Evolutionary conservation across 2,329 filamentous ascomycete species (phyloP).

Genomic region (Xylaria sp.): DNA sequence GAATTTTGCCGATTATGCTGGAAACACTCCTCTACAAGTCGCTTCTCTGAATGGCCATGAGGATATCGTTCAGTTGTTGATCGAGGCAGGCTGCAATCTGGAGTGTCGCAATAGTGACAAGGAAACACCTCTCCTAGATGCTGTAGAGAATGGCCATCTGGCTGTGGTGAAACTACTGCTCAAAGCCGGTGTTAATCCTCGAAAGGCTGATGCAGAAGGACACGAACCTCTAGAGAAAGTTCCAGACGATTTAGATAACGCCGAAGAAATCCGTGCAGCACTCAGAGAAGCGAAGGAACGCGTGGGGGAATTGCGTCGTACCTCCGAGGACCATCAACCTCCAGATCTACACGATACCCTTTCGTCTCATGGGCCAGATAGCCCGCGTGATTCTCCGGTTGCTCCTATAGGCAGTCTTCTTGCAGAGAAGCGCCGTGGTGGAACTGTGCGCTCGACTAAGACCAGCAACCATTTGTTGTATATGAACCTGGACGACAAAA

Average conservation of each 20-base stretch:
- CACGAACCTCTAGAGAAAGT: slow-evolving; percentile 91
- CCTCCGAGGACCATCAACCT: slow-evolving; percentile 68
- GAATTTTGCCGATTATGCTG: slow-evolving; percentile 90
- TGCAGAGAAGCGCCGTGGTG: slow-evolving; percentile 61
- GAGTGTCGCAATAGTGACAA: slow-evolving; percentile 84
- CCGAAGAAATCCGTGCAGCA: slow-evolving; percentile 79
- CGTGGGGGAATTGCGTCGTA: slow-evolving; percentile 63
- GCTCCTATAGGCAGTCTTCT: slow-evolving; percentile 49
- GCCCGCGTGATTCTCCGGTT: slow-evolving; percentile 68
- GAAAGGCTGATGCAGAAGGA: slow-evolving; percentile 90
- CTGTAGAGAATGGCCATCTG: slow-evolving; percentile 93
- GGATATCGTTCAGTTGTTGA: slow-evolving; percentile 86
- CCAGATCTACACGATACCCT: slow-evolving; percentile 60
- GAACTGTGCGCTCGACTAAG: slow-evolving; percentile 70
- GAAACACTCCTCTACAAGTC: slow-evolving; percentile 96
- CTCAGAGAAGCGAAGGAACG: slow-evolving; percentile 71
- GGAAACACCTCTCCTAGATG: slow-evolving; percentile 94
- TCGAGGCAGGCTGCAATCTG: slow-evolving; percentile 85
- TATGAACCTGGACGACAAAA: slow-evolving; percentile 72
- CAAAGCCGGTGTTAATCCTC: slow-evolving; percentile 88
- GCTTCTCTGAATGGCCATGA: slow-evolving; percentile 87
- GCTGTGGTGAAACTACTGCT: slow-evolving; percentile 88
- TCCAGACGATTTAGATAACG: slow-evolving; percentile 77
- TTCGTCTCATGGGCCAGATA: slow-evolving; percentile 67
- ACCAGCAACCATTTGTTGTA: slow-evolving; percentile 73